Base-by-base conservation (phyloP, 75 land plant genomes). In the Picea glauca region DNA sequence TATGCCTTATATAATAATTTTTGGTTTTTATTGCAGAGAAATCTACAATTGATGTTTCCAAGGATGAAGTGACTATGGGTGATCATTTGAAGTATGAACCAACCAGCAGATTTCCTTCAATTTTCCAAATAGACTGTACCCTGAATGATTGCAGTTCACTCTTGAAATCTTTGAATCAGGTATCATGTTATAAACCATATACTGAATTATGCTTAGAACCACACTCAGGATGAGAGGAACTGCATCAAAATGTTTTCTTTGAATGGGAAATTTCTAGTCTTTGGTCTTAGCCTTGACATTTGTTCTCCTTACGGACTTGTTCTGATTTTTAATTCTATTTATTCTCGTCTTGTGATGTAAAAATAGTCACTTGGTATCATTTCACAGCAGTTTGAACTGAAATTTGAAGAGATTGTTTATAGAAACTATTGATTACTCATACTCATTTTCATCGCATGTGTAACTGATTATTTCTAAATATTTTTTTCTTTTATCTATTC, bases 91-190 rank as follows among this genome's bases (percentile, higher is more conserved):
- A 60, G 46, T 81, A 85, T 66, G 68, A 33, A 26, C 18, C 21
- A 6, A 20, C 64, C 57, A 78, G 66, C 78, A 78, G 67, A 43
- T 63, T 85, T 32, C 95, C 95, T 64, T 70, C 76, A 5, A 80
- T 93, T 31, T 86, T 86, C 33, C 66, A 81, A 32, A 88, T 93
- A 83, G 95, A 93, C 77, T 93, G 95, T 79, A 90, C 86, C 43
- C 46, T 80, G 68, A 93, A 93, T 77, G 95, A 93, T 35, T 93
- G 92, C 72, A 77, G 82, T 70, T 58, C 58, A 21, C 64, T 90
- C 30, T 58, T 93, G 50, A 82, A 83, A 76, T 78, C 85, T 75
- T 40, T 66, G 43, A 72, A 68, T 33, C 88, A 88, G 91, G 89
- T 89, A 58, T 21, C 46, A 15, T 32, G 50, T 40, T 3, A 43